Evolutionary conservation across 75 land plant species (phyloP), one percentile per base, ranked within the genome.

Genomic region (Sequoiadendron giganteum): DNA sequence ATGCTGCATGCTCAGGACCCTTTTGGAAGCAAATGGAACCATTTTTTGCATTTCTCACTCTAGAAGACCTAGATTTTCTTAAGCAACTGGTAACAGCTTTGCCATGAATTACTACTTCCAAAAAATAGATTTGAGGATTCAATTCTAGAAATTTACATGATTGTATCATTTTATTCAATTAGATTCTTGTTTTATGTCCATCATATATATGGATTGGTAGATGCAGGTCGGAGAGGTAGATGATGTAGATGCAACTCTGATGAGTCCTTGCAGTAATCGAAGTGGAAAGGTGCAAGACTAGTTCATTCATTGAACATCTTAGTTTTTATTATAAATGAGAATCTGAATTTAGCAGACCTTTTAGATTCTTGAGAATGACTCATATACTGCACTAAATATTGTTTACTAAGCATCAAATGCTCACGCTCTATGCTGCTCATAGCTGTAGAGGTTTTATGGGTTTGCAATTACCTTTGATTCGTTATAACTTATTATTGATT

Each of bases 11-110:
- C 86, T 85, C 90, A 6, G 94, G 91, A 78, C 9, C 87, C 10
- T 96, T 95, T 86, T 96, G 99, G 99, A 95, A 88, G 90, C 90
- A 94, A 84, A 89, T 95, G 90, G 99, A 98, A 85, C 97, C 93
- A 32, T 87, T 89, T 36, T 95, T 97, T 88, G 87, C 93, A 79
- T 94, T 88, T 83, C 45, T 98, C 38, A 94, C 96, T 87, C 88
- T 92, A 18, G 93, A 85, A 30, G 96, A 94, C 80, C 85, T 94
- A 47, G 56, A 84, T 47, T 91, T 42, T 85, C 79, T 97, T 70
- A 95, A 88, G 68, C 90, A 92, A 88, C 93, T 91, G 89, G 99
- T 96, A 86, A 86, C 84, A 16, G 32, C 52, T 36, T 81, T 81
- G 1, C 30, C 52, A 45, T 45, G 48, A 49, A 43, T 45, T 28